phyloP scores from a whole-genome alignment of 345 rosid genomes.

The Physaria fendleri region DNA sequence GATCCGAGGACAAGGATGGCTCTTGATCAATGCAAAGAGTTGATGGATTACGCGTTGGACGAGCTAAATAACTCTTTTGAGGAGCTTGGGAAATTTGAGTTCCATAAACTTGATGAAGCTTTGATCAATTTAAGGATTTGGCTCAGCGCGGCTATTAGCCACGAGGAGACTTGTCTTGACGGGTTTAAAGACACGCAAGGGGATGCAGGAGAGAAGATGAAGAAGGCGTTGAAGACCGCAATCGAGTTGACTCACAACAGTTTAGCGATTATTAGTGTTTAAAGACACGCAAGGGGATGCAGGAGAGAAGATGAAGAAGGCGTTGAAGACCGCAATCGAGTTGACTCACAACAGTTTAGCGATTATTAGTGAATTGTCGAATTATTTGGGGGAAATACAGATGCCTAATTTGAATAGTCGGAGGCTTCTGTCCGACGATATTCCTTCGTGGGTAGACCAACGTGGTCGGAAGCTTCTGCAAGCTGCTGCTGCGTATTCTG shows the following conservation, averaged over 20 bases:
- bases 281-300: too few relatives aligned
- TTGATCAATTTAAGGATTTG: constrained; percentile 47
- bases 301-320: constrained; percentile 45
- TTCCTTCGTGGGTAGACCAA: constrained; percentile 33
- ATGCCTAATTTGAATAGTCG: constrained; percentile 16
- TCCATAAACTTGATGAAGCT: constrained; percentile 22
- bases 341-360: constrained; percentile 62
- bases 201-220: constrained; percentile 50
- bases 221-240: constrained; percentile 38
- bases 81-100: constrained; percentile 33
- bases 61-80: constrained; percentile 46
- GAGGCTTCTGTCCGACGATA: constrained; percentile 20
- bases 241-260: constrained; percentile 50
- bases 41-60: constrained; percentile 44
- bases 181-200: constrained; percentile 49
- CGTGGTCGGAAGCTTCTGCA: constrained; percentile 33
- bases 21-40: constrained; percentile 47
- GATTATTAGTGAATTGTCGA: constrained; percentile 44
- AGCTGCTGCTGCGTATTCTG: not conserved
- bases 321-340: constrained; percentile 41
- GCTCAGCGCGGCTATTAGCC: constrained; percentile 69
- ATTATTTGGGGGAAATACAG: constrained; percentile 24
- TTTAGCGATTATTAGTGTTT: constrained; percentile 55
- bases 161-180: constrained; percentile 70
- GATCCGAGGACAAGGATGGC: constrained; percentile 51